Base-by-base conservation (phyloP, 257 asterid genomes). In the Cordia subcordata region DNA sequence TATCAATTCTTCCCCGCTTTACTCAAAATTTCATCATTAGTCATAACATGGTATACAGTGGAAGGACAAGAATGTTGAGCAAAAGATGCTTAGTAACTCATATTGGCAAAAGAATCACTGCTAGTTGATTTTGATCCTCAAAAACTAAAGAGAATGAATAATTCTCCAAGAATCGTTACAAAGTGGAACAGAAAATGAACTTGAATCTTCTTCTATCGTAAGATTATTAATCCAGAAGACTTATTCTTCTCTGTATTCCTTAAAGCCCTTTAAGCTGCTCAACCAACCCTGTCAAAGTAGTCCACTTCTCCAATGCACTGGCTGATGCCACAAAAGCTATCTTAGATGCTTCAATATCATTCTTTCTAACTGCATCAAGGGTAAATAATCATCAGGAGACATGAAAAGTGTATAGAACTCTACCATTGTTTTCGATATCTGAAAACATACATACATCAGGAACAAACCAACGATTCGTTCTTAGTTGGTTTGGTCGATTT, bases 211-310 rank as follows among this genome's bases (percentile, higher is more conserved):
- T 27, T 27, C 4, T 27, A 27, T 27, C 35, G 6, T 27, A 27
- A 1, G 35, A 27, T 27, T 27, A 27, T 27, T 4, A 53, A 33
- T 53, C 20, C 12, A 21, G 20, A 52, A 11, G 37, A 52, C 20
- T 52, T 35, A 52, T 19, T 52, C 8, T 52, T 20, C 37, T 52
- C 18, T 27, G 20, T 53, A 45, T 21, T 60, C 64, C 70, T 91
- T 84, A 92, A 66, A 93, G 89, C 19, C 99, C 96, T 72, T 84
- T 93, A 47, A 93, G 87, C 70, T 79, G 81, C 73, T 61, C 92
- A 23, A 55, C 78, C 75, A 93, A 66, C 13, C 97, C 99, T 17
- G 96, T 72, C 27, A 93, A 74, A 12, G 70, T 68, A 18, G 88
- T 75, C 97, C 99, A 93, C 71, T 79, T 93, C 85, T 84, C 95